Evolutionary conservation across 345 rosid species (phyloP), one percentile per base, ranked within the genome.

Genomic region (Acer campestre): DNA sequence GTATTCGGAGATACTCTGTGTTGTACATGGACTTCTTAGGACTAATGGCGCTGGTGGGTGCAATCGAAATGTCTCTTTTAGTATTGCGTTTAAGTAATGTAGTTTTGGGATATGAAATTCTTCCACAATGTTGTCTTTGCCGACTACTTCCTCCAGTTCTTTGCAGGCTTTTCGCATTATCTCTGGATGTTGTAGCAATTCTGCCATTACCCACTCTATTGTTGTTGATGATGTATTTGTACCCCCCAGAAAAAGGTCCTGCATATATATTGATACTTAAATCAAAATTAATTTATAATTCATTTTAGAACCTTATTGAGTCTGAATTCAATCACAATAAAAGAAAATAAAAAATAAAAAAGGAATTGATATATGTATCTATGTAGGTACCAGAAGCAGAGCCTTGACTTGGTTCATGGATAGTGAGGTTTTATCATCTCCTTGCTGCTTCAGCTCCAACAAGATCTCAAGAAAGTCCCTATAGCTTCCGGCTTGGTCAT

Each of bases 391-490:
- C 73, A 73, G 14, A 6, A 79, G 35, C 74, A 79, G 59, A 40
- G 74, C 77, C 67, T 73, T 73, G 14, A 79, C 18, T 29, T 79
- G 68, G 17, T 58, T 4, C 49, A 58, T 25, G 38, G 77, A 67
- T 44, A 59, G 8, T 10, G 76, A 53, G 35, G 80, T 16, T 35
- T 67, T 68, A 49, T 29, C 13, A 17, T 44, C 48, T 38, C 55
- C 81, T 65, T 70, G 51, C 38, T 69, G 42, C 18, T 70, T 66
- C 68, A 67, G 35, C 22, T 82, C 73, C 80, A 86, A 65, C 53
- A 84, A 63, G 7, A 70, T 12, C 79, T 82, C 77, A 71, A 86
- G 62, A 49, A 84, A 78, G 46, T 86, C 86, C 79, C 76, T 76
- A 18, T 22, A 31, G 22, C 44, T 35, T 35, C 38, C 58, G 44